Base-by-base conservation (phyloP, 768 basidiomycete genomes). In the Baorangia bicolor region DNA sequence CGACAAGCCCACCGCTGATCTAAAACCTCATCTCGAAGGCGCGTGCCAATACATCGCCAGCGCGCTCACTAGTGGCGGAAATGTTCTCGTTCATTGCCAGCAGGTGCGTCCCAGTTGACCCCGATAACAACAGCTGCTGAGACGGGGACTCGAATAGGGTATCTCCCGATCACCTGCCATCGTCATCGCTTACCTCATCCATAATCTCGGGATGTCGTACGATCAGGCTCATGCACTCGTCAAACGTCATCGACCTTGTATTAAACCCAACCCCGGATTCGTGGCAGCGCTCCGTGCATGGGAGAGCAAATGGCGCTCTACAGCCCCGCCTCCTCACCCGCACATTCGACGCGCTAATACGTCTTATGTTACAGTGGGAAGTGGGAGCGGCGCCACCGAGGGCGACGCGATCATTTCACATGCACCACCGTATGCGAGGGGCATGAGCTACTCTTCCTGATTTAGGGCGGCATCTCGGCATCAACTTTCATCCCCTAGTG, bases 151-250 rank as follows among this genome's bases (percentile, higher is more conserved):
- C 42, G 49, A 52, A 49, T 65, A 90, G 88, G 89, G 89, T 59
- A 78, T 92, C 49, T 91, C 89, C n/a, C 83, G 89, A 60, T 86
- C 83, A 46, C 79, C 87, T 16, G 81, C 89, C 8, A 81, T 92
- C 64, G 84, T 90, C 54, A 88, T 92, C 56, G 89, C 89, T 42
- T 92, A 89, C 74, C 85, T 92, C 65, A 92, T 92, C 62, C 81
- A 84, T 61, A 79, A 84, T 58, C 81, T 83, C 55, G 84, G 81
- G 39, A 87, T 90, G 87, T 76, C 86, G 10, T 90, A 84, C 68
- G 86, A 90, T 57, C 74, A 77, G 42, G 88, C 89, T 1, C 71
- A 78, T 52, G 74, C 82, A 0, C 78, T 85, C 58, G 77, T 88
- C 58, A 81, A 81, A 60, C 79, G 79, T 51, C 82, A 83, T 60